Conservation (phyloP, 257 asterid genomes). For the Paulownia fortunei region DNA sequence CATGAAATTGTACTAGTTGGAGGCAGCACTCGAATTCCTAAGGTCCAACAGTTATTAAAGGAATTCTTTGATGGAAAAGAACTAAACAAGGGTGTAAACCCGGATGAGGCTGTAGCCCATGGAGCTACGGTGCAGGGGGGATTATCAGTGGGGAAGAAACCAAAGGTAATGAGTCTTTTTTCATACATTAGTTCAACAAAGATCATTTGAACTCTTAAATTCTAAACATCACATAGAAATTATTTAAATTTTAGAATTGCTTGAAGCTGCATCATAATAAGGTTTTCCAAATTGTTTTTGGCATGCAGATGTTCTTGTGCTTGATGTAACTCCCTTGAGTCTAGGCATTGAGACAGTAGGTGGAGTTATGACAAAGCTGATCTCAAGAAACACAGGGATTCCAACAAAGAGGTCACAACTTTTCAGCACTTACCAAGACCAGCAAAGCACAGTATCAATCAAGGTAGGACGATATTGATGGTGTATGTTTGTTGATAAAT, state of each 20-base stretch:
- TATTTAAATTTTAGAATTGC: no score
- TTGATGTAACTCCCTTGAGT: constrained; percentile 48
- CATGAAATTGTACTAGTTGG: constrained; percentile 67
- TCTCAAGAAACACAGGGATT: constrained; percentile 49
- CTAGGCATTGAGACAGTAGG: constrained; percentile 72
- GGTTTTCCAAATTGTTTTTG: background rate
- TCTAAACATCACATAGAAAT: no score
- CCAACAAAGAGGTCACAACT: constrained; percentile 57
- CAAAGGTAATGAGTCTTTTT: constrained; percentile 40
- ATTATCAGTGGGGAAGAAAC: constrained; percentile 62
- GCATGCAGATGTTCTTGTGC: constrained; percentile 26
- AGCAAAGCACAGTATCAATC: constrained; percentile 58
- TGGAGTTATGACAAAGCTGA: constrained; percentile 65
- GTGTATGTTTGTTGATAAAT: background rate
- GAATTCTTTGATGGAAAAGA: constrained; percentile 62
- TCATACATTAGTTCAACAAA: no score
- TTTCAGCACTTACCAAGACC: constrained; percentile 58
- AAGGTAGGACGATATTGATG: constrained; percentile 39
- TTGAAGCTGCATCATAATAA: constrained; percentile 40
- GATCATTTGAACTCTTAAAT: no score
- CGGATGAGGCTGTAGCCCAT: constrained; percentile 69
- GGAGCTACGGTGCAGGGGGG: constrained; percentile 73
- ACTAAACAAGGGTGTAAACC: constrained; percentile 60
- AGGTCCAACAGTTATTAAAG: constrained; percentile 56
- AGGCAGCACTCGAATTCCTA: constrained; percentile 65